These are phyloP conservation scores for Zygosaccharomyces siamensis DNA, from an alignment of 805 yeast genomes.

Conservation along the genomic window DNA sequence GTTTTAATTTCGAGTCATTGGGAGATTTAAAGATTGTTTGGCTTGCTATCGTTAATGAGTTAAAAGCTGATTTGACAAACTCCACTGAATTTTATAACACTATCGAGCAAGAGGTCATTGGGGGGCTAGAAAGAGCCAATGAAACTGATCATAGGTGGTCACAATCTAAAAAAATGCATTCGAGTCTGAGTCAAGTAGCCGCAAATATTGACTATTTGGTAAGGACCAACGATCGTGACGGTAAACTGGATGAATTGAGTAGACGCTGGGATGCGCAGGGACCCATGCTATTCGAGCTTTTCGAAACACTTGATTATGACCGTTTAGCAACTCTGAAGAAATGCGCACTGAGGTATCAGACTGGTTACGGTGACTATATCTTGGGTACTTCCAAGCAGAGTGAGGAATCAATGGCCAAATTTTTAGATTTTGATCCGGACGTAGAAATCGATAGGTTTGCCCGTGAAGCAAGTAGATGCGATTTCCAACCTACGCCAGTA, in stretches of 20 bases:
- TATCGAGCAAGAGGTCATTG: constrained; percentile 51
- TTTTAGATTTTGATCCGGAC: constrained; percentile 58
- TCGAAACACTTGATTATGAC: constrained; percentile 64
- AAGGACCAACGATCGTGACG: constrained; percentile 38
- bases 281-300: constrained; percentile 67
- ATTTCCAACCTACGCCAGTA: constrained; percentile 16
- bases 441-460: constrained; percentile 58
- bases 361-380: constrained; percentile 52
- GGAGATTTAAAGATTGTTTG: constrained; percentile 44
- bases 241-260: constrained; percentile 42
- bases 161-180: constrained; percentile 46
- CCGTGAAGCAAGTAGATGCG: constrained; percentile 33
- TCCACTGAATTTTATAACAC: constrained; percentile 44
- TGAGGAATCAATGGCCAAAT: constrained; percentile 62
- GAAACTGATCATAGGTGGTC: constrained; percentile 52
- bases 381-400: constrained; percentile 43
- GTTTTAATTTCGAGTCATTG: constrained; percentile 45
- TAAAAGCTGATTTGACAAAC: constrained; percentile 45
- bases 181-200: constrained; percentile 43
- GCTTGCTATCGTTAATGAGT: constrained; percentile 39
- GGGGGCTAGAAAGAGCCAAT: constrained; percentile 49
- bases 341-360: constrained; percentile 59
- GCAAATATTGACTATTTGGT: constrained; percentile 38
- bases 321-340: constrained; percentile 61
- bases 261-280: constrained; percentile 73